A percentile compares a stretch with the other conserved stretches of the same genome.
Conservation (phyloP, 1,284 basidiomycete species). For the Apiotrichum sp. region DNA sequence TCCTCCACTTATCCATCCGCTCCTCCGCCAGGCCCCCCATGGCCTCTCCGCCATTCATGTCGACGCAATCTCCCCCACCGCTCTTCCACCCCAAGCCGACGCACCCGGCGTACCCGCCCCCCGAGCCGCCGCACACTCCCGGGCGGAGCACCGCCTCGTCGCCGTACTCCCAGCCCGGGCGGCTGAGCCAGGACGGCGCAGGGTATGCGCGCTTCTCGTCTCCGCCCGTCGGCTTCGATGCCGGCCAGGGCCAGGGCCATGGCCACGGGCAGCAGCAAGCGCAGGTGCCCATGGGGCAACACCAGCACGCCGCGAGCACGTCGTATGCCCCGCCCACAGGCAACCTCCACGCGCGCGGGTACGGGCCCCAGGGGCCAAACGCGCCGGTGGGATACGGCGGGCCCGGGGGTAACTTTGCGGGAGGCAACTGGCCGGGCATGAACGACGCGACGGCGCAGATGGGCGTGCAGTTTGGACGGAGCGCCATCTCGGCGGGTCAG, state of each 20-base stretch:
- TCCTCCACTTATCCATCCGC: neutral
- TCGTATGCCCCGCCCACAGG: constrained; percentile 8
- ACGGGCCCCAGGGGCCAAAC: constrained; percentile 7
- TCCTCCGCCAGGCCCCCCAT: constrained; percentile 11
- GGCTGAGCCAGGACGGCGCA: constrained; percentile 48
- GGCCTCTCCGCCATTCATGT: constrained; percentile 38
- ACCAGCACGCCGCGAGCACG: neutral
- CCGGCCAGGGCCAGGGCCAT: constrained; percentile 11
- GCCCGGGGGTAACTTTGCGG: constrained; percentile 17
- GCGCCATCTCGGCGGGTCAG: constrained; percentile 85
- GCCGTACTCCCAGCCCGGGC: constrained; percentile 36
- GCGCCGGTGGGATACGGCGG: constrained; percentile 14
- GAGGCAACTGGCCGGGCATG: constrained; percentile 48
- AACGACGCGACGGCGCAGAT: constrained; percentile 93
- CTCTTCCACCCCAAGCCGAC: constrained; percentile 84
- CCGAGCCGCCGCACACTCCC: constrained; percentile 77
- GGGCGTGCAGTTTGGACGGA: constrained; percentile 91
- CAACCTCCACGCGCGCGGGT: constrained; percentile 2
- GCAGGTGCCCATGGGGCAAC: constrained; percentile 4
- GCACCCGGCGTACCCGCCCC: constrained; percentile 74
- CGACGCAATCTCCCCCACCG: constrained; percentile 64
- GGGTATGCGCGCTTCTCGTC: constrained; percentile 45
- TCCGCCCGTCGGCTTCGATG: constrained; percentile 38
- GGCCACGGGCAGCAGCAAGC: constrained; percentile 24
- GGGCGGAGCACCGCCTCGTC: constrained; percentile 38